Evolutionary conservation across 805 yeast genomes (phyloP), one percentile per base, ranked within the genome.

Genomic region (Sugiyamaella marilandica): DNA sequence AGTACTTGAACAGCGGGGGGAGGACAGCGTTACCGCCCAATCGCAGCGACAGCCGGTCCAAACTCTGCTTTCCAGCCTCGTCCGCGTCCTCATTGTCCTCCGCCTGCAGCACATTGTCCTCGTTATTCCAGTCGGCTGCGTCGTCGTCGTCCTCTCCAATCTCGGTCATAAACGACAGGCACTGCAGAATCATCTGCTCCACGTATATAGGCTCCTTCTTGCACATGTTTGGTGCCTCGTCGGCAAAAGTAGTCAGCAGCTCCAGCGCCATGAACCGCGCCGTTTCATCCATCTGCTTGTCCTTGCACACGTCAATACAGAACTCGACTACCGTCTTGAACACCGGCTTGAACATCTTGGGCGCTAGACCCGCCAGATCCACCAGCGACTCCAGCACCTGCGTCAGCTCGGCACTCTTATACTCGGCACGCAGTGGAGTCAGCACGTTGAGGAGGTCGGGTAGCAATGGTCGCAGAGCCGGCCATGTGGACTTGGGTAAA

Each of bases 201-300:
- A 92, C 81, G 69, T 90, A 94, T 7, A 79, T 71, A 5, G 84
- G 77, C 60, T 87, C 87, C 32, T 82, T 71, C 65, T 87, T 87
- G 74, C 98, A 92, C 99, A 94, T 94, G 49, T 83, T 83, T 36
- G 99, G 98, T 9, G 97, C 86, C 24, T 87, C 85, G 67, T 94
- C 99, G 55, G 94, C 82, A 65, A 94, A 94, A 0, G 96, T 86
- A 5, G 96, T 87, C 60, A 90, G 74, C 53, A 94, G 77, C 71
- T 94, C 99, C 57, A 94, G 73, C 3, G 97, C 94, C 0, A 94
- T 85, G 62, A 88, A 75, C 65, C 99, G 81, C 3, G 97, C 84
- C 46, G 74, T 71, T 18, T 89, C 77, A 26, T 89, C 97, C 60
- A 90, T 72, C 18, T 87, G 95, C 62, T 78, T 80, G 70, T 89